A percentile compares a stretch with the other conserved stretches of the same genome.
Conservation (phyloP, 2,329 filamentous ascomycete genomes). For the Sodiomyces alkalinus region DNA sequence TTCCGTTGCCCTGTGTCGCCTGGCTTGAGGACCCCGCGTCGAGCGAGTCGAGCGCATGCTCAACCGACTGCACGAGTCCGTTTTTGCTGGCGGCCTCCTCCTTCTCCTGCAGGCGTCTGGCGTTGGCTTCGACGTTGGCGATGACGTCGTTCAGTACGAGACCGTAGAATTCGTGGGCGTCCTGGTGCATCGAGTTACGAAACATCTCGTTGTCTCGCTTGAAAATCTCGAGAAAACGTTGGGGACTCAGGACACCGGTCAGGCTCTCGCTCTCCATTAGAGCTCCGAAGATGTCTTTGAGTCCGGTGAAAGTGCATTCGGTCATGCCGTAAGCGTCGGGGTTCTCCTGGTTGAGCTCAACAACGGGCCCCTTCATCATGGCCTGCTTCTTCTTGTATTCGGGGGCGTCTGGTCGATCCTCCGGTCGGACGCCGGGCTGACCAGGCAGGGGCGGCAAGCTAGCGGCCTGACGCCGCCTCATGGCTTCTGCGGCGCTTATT, state of each 20-base stretch:
- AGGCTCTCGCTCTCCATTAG: conserved; percentile 68
- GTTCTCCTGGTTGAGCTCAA: conserved; percentile 75
- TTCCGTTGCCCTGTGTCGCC: conserved; percentile 15
- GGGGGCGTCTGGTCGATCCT: conserved; percentile 86
- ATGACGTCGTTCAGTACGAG: conserved; percentile 93
- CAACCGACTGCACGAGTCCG: conserved; percentile 35
- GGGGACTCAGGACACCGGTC: conserved; percentile 81
- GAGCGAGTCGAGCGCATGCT: conserved; percentile 17
- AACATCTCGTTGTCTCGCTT: conserved; percentile 96
- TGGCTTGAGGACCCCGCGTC: conserved; percentile 17
- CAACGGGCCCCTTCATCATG: conserved; percentile 70
- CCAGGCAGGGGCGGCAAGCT: conserved; percentile 37
- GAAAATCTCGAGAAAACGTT: conserved; percentile 86
- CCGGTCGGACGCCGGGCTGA: conserved; percentile 47
- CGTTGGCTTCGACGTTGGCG: conserved; percentile 80
- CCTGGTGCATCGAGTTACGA: conserved; percentile 91
- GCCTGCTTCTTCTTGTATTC: conserved; percentile 98
- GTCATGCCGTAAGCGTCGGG: conserved; percentile 75
- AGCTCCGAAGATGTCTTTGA: conserved; percentile 93
- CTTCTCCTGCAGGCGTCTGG: conserved; percentile 44
- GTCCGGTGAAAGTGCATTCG: conserved; percentile 82
- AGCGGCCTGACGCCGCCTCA: conserved; percentile 39
- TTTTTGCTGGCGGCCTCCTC: conserved; percentile 24
- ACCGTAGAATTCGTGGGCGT: conserved; percentile 94
- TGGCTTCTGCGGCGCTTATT: conserved; percentile 37